phyloP scores from a whole-genome alignment of 371 early-diverging fungal genomes.

The Syncephalastrum monosporum region DNA sequence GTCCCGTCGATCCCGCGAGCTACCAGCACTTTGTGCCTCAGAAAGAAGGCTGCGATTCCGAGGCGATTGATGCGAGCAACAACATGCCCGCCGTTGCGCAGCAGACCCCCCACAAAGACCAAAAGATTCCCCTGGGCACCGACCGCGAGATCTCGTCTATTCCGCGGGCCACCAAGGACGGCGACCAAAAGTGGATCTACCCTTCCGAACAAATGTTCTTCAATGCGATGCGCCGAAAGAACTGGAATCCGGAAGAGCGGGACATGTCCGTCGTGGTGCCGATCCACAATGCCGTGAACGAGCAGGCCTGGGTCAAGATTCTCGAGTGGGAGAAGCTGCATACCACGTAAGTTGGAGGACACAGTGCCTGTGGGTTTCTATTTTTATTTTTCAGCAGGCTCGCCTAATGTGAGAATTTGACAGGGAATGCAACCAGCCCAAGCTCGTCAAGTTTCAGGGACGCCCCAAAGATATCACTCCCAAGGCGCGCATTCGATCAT shows the following conservation, averaged over 20 bases:
- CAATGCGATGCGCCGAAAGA: conserved; percentile 92
- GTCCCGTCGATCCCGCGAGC: conserved; percentile 44
- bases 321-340: conserved; percentile 84
- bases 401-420: not conserved
- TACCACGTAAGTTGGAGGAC: conserved; percentile 43
- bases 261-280: conserved; percentile 49
- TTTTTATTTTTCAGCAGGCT: not conserved
- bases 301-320: conserved; percentile 89
- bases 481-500: conserved; percentile 73
- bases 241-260: conserved; percentile 78
- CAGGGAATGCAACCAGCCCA: conserved; percentile 67
- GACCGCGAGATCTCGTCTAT: conserved; percentile 73
- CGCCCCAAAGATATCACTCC: conserved; percentile 82
- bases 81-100: conserved; percentile 75
- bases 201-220: conserved; percentile 94
- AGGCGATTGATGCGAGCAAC: conserved; percentile 65
- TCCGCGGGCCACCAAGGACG: conserved; percentile 52
- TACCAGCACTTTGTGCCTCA: conserved; percentile 37
- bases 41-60: conserved; percentile 47
- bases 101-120: conserved; percentile 58
- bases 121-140: conserved; percentile 50
- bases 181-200: conserved; percentile 85
- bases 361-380: too few species aligned
- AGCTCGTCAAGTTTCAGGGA: conserved; percentile 84
- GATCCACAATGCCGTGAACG: conserved; percentile 84